Percentiles rank a stretch among this genome's conserved stretches.
These are phyloP conservation scores for Teunomyces cretensis DNA, from an alignment of 805 yeast species.

Conservation along the genomic window DNA sequence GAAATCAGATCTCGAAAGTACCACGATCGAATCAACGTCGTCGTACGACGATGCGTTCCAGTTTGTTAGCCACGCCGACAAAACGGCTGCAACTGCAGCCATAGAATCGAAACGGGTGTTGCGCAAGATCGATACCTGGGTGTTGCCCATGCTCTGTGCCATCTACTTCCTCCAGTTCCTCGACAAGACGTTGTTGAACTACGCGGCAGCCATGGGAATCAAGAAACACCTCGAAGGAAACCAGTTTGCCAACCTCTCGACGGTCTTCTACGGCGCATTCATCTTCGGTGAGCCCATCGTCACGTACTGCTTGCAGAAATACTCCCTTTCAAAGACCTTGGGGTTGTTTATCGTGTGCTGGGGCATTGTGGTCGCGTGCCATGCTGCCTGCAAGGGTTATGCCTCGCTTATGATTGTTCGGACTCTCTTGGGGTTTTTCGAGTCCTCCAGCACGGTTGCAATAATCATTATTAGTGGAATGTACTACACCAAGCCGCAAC, in stretches of 20 bases:
- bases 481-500: constrained; percentile 59
- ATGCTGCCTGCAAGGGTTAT: constrained; percentile 52
- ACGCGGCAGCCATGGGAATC: constrained; percentile 67
- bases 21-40: neutral
- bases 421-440: constrained; percentile 53
- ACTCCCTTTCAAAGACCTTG: constrained; percentile 54
- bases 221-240: constrained; percentile 45
- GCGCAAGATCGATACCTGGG: constrained; percentile 46
- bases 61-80: constrained; percentile 11
- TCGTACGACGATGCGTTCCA: constrained; percentile 22
- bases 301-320: constrained; percentile 42
- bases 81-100: constrained; percentile 2
- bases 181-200: constrained; percentile 58
- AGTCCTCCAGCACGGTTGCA: constrained; percentile 56
- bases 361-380: constrained; percentile 51
- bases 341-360: constrained; percentile 48
- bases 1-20: neutral
- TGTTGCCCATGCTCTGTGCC: constrained; percentile 51
- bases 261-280: constrained; percentile 54
- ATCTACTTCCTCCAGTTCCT: constrained; percentile 58
- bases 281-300: constrained; percentile 54
- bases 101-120: constrained; percentile 8
- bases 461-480: constrained; percentile 57
- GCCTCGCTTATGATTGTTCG: constrained; percentile 57
- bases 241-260: constrained; percentile 52